These are phyloP conservation scores for Aspergillus heteromorphus DNA, from an alignment of 495 filamentous ascomycete genomes.

Conservation along the genomic window DNA sequence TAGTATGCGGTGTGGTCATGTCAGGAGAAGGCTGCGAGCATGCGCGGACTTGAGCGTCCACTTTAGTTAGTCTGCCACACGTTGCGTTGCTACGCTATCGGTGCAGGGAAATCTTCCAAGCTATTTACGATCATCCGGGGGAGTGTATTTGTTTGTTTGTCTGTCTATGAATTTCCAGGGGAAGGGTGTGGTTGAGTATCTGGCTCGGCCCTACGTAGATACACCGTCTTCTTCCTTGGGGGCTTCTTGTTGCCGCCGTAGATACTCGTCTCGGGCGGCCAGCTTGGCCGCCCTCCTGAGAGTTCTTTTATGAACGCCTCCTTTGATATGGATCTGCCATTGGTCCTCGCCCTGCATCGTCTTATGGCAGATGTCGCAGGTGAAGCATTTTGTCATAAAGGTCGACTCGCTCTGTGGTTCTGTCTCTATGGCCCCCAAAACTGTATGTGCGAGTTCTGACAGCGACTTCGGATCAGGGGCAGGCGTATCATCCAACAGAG, in stretches of 20 bases:
- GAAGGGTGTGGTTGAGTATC: background rate
- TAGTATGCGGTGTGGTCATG: background rate
- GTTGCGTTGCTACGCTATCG: background rate
- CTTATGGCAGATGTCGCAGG: slow-evolving; percentile 69
- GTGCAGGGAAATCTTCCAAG: background rate
- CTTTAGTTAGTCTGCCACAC: background rate
- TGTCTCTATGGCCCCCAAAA: slow-evolving; percentile 49
- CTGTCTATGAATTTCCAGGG: background rate
- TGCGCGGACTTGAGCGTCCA: background rate
- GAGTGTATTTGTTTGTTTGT: background rate
- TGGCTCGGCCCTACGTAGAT: background rate
- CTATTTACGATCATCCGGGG: background rate
- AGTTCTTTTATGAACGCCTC: slow-evolving; percentile 53
- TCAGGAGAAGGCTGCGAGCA: background rate
- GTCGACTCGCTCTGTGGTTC: slow-evolving; percentile 39
- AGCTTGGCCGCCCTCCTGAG: slow-evolving; percentile 30
- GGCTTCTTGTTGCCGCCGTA: slow-evolving; percentile 12
- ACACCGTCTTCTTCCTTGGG: background rate
- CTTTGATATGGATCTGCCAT: slow-evolving; percentile 71
- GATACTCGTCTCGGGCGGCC: slow-evolving; percentile 25
- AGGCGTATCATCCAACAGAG: slow-evolving; percentile 50
- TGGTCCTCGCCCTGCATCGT: slow-evolving; percentile 63
- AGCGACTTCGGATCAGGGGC: slow-evolving; percentile 58
- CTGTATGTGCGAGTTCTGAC: slow-evolving; percentile 52
- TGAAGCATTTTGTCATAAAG: slow-evolving; percentile 30